Evolutionary conservation across 345 rosid genomes (phyloP).

Genomic region (Eucalyptus polybractea): DNA sequence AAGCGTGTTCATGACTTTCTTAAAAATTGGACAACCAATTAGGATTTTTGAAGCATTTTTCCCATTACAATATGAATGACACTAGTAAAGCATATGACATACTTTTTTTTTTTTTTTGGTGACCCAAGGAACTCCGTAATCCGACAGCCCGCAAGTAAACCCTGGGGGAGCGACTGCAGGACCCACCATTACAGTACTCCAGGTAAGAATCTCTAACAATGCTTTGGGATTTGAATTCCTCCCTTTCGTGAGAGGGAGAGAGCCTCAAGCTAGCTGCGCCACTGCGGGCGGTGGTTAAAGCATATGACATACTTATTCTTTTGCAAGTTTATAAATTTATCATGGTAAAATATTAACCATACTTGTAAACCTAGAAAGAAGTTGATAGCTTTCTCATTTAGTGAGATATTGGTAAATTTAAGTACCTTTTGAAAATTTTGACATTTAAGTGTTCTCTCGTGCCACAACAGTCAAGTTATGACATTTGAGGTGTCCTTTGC

Average conservation of each 20-base stretch:
- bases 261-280: too few relatives aligned
- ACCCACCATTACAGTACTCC: too few relatives aligned
- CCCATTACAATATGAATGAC: background rate
- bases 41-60: background rate
- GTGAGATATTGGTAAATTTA: background rate
- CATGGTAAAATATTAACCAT: background rate
- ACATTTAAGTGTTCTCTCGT: accelerated
- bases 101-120: too few relatives aligned
- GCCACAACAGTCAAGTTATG: accelerated
- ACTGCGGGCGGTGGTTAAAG: too few relatives aligned
- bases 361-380: background rate
- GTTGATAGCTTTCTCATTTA: background rate
- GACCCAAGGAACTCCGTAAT: too few relatives aligned
- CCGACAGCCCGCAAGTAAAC: too few relatives aligned
- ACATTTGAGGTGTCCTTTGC: accelerated
- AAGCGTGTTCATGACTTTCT: background rate
- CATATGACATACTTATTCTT: background rate
- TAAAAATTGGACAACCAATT: background rate
- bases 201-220: too few relatives aligned
- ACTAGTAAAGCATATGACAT: accelerated
- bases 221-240: too few relatives aligned
- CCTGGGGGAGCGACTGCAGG: too few relatives aligned
- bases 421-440: too few relatives aligned
- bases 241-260: too few relatives aligned
- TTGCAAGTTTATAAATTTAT: background rate